Evolutionary conservation across 2,329 filamentous ascomycete species (phyloP).

Genomic region (Diaporthe vaccinii): DNA sequence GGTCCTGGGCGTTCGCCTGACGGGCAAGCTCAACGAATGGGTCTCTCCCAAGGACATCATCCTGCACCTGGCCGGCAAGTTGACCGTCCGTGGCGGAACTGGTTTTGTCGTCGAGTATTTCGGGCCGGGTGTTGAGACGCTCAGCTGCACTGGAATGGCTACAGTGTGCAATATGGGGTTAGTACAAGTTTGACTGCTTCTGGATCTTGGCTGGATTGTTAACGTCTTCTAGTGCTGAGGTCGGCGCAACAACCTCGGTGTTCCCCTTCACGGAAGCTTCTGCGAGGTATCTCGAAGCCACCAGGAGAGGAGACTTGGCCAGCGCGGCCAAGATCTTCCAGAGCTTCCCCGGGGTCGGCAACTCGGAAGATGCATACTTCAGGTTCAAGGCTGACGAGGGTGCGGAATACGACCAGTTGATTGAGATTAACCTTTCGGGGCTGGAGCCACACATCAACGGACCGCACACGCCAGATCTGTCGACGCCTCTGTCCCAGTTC

Average conservation of each 20-base stretch:
- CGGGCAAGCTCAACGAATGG: conserved; percentile 90
- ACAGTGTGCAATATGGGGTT: conserved; percentile 89
- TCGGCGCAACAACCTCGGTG: conserved; percentile 93
- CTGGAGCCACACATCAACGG: conserved; percentile 98
- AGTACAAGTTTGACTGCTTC: neutral
- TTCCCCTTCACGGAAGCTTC: conserved; percentile 93
- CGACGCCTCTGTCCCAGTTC: conserved; percentile 92
- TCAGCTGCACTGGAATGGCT: conserved; percentile 94
- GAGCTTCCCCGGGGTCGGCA: conserved; percentile 61
- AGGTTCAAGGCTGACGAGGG: conserved; percentile 83
- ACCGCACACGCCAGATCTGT: conserved; percentile 95
- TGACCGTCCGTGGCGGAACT: conserved; percentile 94
- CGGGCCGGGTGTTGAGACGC: conserved; percentile 87
- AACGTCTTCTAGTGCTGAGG: conserved; percentile 68
- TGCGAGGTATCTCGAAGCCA: conserved; percentile 87
- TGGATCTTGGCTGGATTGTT: neutral
- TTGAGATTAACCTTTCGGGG: conserved; percentile 89
- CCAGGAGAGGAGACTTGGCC: conserved; percentile 80
- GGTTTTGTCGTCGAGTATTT: conserved; percentile 96
- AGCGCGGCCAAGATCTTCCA: conserved; percentile 73
- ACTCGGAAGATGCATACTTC: conserved; percentile 65
- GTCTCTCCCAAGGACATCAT: conserved; percentile 97
- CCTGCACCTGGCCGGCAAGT: conserved; percentile 85
- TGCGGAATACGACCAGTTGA: conserved; percentile 90
- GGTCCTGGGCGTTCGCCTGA: conserved; percentile 86